Base-by-base conservation (phyloP, 2,329 filamentous ascomycete species). In the Sphaerulina musiva region DNA sequence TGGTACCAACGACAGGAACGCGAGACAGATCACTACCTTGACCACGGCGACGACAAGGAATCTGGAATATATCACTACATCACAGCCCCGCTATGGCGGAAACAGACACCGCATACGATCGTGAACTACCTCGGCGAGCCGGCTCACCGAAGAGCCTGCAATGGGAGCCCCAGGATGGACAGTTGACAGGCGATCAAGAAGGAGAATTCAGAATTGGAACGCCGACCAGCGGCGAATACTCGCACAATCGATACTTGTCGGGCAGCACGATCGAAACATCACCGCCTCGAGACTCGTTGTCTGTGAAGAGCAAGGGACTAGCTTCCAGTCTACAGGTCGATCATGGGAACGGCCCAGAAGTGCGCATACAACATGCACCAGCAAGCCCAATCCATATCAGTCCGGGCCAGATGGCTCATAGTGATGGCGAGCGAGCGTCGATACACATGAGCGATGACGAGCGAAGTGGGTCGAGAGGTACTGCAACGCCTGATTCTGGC, bases 341-440 rank as follows among this genome's bases (percentile, higher is more conserved):
- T 34, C 41, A 50, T 39, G 43, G 39, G 2, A 52, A 57, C 48
- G 59, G 48, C 10, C 62, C 64, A 23, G 61, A 66, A 32, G 56
- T 69, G 41, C 63, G 66, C 14, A 58, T 70, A 47, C 66, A 69
- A 43, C 62, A 64, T 32, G 61, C 68, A 11, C 67, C 68, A 5
- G 56, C 64, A 11, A 69, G 66, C 50, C 67, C 67, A 1, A 66
- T 68, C 32, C 68, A 55, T 53, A 68, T 69, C 55, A 66, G 56
- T 36, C 66, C 66, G 7, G 66, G 66, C 10, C 56, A 61, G 20
- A 58, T 57, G 29, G 61, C 56, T 47, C 61, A 69, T 9, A 55
- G 62, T 46, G 64, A 66, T 34, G 56, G 62, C 2, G 68, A 69
- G 38, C 58, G 57, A 10, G 68, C 65, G 23, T 63, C 64, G 12